phyloP scores from a whole-genome alignment of 192 early-diverging fungal genomes.

The Diversispora epigaea region DNA sequence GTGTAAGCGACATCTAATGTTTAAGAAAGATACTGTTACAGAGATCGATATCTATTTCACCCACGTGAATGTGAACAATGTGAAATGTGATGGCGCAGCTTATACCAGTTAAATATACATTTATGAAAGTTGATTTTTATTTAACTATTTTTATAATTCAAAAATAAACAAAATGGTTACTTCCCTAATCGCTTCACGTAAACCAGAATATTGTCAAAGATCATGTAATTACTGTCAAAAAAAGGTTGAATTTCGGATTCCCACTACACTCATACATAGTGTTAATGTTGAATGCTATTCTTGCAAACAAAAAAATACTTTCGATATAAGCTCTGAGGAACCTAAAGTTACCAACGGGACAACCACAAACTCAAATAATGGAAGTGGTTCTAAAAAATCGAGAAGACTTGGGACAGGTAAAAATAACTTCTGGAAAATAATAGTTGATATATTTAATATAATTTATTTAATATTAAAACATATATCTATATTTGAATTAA shows the following conservation, averaged over 20 bases:
- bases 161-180: constrained; percentile 35
- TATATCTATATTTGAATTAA: background rate
- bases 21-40: background rate
- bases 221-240: constrained; percentile 51
- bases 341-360: constrained; percentile 32
- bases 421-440: background rate
- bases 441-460: background rate
- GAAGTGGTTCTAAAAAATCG: constrained; percentile 25
- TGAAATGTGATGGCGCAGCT: no score
- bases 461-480: background rate
- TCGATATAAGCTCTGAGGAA: constrained; percentile 42
- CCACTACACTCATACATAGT: constrained; percentile 31
- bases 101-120: no score
- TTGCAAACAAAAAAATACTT: constrained; percentile 48
- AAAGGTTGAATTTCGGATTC: constrained; percentile 52
- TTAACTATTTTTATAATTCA: no score
- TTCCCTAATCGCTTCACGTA: constrained; percentile 49
- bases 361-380: constrained; percentile 33
- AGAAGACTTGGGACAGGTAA: constrained; percentile 21
- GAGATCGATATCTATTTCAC: background rate
- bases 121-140: no score
- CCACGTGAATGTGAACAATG: background rate
- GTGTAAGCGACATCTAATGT: background rate
- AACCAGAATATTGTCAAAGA: constrained; percentile 55
- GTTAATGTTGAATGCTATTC: constrained; percentile 58